Percentiles rank a stretch among this genome's conserved stretches.
Conservation (phyloP, 75 land plant genomes). For the Pinus albicaulis region DNA sequence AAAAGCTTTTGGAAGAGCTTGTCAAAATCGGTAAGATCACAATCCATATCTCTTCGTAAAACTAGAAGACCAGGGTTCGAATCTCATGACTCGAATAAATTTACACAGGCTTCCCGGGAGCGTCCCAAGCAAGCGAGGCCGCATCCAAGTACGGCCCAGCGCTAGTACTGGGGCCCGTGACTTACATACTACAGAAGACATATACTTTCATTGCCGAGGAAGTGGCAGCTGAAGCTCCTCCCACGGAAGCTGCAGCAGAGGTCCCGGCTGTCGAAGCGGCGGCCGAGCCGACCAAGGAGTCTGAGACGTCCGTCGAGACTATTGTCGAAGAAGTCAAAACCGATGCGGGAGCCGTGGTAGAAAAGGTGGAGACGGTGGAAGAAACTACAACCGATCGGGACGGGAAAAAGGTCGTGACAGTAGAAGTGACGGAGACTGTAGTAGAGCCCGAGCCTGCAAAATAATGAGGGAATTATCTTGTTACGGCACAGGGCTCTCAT, state of each 20-base stretch:
- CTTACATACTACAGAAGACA: background rate
- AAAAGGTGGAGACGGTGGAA: background rate
- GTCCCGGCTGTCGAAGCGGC: background rate
- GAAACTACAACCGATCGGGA: background rate
- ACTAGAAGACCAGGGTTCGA: background rate
- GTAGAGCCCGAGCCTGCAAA: too few species aligned
- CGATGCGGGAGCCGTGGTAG: background rate
- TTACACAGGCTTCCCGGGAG: constrained; percentile 9
- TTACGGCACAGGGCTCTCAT: too few species aligned
- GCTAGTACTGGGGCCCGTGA: background rate
- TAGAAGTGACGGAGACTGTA: too few species aligned
- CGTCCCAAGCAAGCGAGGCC: constrained; percentile 1
- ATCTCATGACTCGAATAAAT: background rate
- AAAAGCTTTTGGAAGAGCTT: constrained; percentile 9
- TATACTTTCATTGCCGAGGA: background rate
- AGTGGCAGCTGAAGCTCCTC: background rate
- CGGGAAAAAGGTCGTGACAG: too few species aligned
- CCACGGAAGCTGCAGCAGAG: constrained; percentile 6
- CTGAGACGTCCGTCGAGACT: background rate
- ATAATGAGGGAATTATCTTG: too few species aligned
- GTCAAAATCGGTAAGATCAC: constrained; percentile 3
- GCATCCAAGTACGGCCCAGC: constrained; percentile 1
- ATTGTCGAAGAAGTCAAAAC: background rate
- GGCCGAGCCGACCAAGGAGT: background rate
- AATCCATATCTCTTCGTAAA: background rate